Evolutionary conservation across 805 yeast genomes (phyloP).

Genomic region (Maudiozyma pseudohumilis): DNA sequence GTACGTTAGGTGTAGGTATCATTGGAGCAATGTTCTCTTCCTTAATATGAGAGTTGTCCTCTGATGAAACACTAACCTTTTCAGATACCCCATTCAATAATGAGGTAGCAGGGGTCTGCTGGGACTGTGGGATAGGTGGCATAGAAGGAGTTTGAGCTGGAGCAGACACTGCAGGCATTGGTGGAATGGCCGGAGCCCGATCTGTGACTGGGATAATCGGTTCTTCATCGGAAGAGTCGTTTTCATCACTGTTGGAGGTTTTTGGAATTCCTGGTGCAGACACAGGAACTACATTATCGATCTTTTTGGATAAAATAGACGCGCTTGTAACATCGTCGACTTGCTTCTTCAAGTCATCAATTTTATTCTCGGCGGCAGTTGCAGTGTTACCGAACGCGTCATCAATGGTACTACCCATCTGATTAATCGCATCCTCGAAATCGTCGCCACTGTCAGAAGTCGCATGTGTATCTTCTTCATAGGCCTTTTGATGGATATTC

Average conservation of each 20-base stretch:
- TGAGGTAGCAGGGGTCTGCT: too few species aligned
- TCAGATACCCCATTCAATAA: too few species aligned
- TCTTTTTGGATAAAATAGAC: background rate
- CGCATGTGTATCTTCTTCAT: constrained; percentile 8
- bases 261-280: background rate
- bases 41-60: too few species aligned
- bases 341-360: background rate
- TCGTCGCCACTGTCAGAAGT: constrained; percentile 3
- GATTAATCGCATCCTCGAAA: constrained; percentile 37
- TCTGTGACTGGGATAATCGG: constrained; percentile 3
- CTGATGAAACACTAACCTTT: too few species aligned
- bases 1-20: too few species aligned
- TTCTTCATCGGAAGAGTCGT: background rate
- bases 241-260: background rate
- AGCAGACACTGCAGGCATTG: background rate
- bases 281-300: background rate
- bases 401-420: constrained; percentile 6
- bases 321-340: background rate
- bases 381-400: background rate
- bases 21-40: too few species aligned
- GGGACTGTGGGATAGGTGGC: background rate
- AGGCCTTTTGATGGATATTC: constrained; percentile 3
- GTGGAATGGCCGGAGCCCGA: too few species aligned
- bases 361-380: background rate
- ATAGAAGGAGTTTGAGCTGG: background rate